A percentile compares a stretch with the other conserved stretches of the same genome.
Conservation (phyloP, 2,329 filamentous ascomycete species). For the Orbilia blumenaviensis region DNA sequence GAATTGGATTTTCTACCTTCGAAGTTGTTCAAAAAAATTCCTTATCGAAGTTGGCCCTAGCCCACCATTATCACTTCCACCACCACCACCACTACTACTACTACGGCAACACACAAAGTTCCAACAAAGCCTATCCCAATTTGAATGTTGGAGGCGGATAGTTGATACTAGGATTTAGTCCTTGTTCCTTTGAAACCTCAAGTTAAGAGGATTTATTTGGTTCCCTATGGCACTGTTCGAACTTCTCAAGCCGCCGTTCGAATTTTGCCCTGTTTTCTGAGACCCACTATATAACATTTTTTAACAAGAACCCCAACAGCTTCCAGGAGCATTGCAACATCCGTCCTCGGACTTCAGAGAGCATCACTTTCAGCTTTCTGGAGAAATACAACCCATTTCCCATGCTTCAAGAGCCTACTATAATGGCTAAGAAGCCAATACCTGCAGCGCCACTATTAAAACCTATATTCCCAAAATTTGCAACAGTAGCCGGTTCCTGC, state of each 20-base stretch:
- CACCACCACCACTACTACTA: background rate
- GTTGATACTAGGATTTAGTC: constrained; percentile 23
- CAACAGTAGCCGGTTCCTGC: constrained; percentile 49
- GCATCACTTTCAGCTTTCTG: background rate
- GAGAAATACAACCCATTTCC: constrained; percentile 15
- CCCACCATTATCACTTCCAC: background rate
- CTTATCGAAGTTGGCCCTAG: background rate
- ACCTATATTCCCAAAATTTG: constrained; percentile 48
- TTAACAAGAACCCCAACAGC: constrained; percentile 16
- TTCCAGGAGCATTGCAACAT: background rate
- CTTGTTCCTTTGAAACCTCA: constrained; percentile 14
- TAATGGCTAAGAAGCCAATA: constrained; percentile 54
- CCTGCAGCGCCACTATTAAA: constrained; percentile 41
- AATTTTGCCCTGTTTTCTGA: constrained; percentile 23
- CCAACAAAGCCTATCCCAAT: constrained; percentile 11
- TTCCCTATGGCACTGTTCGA: constrained; percentile 50
- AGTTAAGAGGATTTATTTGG: constrained; percentile 14
- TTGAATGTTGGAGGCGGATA: constrained; percentile 15
- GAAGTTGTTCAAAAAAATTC: constrained; percentile 1
- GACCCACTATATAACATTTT: constrained; percentile 19
- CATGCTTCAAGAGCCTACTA: constrained; percentile 51
- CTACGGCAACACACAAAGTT: constrained; percentile 32
- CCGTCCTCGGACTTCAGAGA: background rate
- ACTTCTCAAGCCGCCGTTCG: constrained; percentile 52
- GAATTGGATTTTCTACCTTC: constrained; percentile 17